Base-by-base conservation (phyloP, 2,329 filamentous ascomycete species). In the Botrytis fabae region DNA sequence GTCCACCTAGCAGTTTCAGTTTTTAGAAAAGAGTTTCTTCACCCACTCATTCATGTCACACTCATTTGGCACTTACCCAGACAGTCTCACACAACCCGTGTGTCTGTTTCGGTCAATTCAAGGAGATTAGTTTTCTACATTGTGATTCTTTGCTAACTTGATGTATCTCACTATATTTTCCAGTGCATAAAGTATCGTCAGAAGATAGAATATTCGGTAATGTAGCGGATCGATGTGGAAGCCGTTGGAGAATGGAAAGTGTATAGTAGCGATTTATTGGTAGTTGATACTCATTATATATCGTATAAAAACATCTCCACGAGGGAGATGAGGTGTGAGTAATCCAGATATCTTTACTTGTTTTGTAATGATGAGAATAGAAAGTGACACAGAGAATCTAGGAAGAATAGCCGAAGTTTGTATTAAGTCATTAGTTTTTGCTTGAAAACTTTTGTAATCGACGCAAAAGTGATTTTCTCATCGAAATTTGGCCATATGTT, bases 21-120 rank as follows among this genome's bases (percentile, higher is more conserved):
- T 25, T n/a, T 10, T 14, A 38, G 1, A 14, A 14, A 14, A 1
- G 14, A n/a, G 1, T 51, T 51, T 6, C 4, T 51, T 16, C 25
- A 1, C 12, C 1, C 4, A n/a, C n/a, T n/a, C 2, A 1, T 16
- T n/a, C 2, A 9, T 9, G 8, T 14, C 2, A 6, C 51, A 25
- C 7, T 2, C 14, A 28, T 1, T 57, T 2, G 18, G 14, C n/a
- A 10, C 20, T 51, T 51, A n/a, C 51, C 4, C n/a, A 57, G 6
- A 1, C 7, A 28, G 2, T 28, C 14, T 32, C 51, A 57, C 6
- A 2, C 8, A 57, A 28, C 6, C 2, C 51, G 51, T 32, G 6
- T 28, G 2, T 28, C 6, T 51, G n/a, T 5, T 57, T 57, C 51
- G n/a, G n/a, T 57, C 32, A 57, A 57, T 57, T 28, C 51, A 57